Evolutionary conservation across 1,139 yeast species (phyloP).

Genomic region (Hemisphaericaspora xylofermentans): DNA sequence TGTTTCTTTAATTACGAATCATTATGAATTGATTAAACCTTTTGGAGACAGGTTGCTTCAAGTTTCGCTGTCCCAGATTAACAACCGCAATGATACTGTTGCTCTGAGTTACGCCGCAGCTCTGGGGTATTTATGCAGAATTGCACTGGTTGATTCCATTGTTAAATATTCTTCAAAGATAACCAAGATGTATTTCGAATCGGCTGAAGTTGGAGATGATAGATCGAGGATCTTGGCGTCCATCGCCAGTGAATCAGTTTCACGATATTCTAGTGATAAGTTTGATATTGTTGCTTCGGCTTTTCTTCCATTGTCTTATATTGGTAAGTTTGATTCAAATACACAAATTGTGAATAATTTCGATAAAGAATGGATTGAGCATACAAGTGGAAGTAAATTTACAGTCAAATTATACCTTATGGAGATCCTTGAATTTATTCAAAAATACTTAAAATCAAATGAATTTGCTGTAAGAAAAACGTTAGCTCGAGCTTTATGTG

Average conservation of each 20-base stretch:
- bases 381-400: slow-evolving; percentile 69
- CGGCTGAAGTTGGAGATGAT: slow-evolving; percentile 49
- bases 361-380: slow-evolving; percentile 75
- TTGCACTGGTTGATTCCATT: slow-evolving; percentile 55
- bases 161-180: slow-evolving; percentile 55
- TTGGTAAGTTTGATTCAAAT: slow-evolving; percentile 71
- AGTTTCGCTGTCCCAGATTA: slow-evolving; percentile 57
- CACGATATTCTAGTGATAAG: slow-evolving; percentile 68
- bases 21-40: slow-evolving; percentile 53
- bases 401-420: slow-evolving; percentile 67
- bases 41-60: slow-evolving; percentile 63
- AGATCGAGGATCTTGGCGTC: slow-evolving; percentile 56
- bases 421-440: slow-evolving; percentile 64
- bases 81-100: slow-evolving; percentile 71
- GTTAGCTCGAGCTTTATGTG: slow-evolving; percentile 69
- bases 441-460: slow-evolving; percentile 51
- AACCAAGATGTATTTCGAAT: slow-evolving; percentile 58
- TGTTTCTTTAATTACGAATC: slow-evolving; percentile 60
- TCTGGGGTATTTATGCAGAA: slow-evolving; percentile 74
- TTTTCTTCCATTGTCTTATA: slow-evolving; percentile 74
- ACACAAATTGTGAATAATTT: slow-evolving; percentile 49
- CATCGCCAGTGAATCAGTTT: slow-evolving; percentile 62
- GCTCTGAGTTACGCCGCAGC: slow-evolving; percentile 77
- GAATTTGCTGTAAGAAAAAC: slow-evolving; percentile 68
- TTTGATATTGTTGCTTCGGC: slow-evolving; percentile 63